Percentiles rank a stretch among this genome's conserved stretches.
These are phyloP conservation scores for Glycyrrhiza uralensis DNA, from an alignment of 306 rosid species.

Conservation along the genomic window DNA sequence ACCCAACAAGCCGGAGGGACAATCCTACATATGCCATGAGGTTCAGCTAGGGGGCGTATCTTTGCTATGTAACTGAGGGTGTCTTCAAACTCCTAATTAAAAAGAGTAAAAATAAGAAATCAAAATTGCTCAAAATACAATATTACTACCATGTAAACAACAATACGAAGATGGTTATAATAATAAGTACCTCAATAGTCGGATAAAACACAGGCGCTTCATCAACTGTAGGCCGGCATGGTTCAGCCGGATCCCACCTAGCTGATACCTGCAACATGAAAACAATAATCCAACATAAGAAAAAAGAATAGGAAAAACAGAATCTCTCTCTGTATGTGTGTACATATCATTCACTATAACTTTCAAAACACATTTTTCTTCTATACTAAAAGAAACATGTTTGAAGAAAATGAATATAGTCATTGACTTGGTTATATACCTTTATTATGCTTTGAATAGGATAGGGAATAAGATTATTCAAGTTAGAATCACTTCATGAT, in stretches of 20 bases:
- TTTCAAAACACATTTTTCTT: neutral
- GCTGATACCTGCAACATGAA: slow-evolving; percentile 57
- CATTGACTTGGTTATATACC: neutral
- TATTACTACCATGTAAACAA: neutral
- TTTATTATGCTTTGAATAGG: neutral
- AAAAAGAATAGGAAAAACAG: neutral
- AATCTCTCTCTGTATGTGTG: neutral
- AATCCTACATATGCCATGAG: slow-evolving; percentile 89
- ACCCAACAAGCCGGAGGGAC: slow-evolving; percentile 89
- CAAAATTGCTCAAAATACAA: slow-evolving; percentile 7
- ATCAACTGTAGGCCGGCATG: slow-evolving; percentile 70
- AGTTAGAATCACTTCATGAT: neutral
- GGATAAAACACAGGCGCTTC: slow-evolving; percentile 94
- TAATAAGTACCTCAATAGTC: slow-evolving; percentile 56
- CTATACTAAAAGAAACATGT: neutral
- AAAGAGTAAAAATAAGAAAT: slow-evolving; percentile 9
- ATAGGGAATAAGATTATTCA: slow-evolving; percentile 9
- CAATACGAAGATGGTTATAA: neutral
- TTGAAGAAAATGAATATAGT: neutral
- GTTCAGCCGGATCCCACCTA: slow-evolving; percentile 74
- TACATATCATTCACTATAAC: neutral
- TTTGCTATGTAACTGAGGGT: slow-evolving; percentile 82
- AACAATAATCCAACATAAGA: slow-evolving; percentile 9
- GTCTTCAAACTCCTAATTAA: slow-evolving; percentile 74
- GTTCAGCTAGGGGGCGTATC: slow-evolving; percentile 73